These are phyloP conservation scores for Cydonia oblonga DNA, from an alignment of 331 rosid genomes.

Conservation along the genomic window DNA sequence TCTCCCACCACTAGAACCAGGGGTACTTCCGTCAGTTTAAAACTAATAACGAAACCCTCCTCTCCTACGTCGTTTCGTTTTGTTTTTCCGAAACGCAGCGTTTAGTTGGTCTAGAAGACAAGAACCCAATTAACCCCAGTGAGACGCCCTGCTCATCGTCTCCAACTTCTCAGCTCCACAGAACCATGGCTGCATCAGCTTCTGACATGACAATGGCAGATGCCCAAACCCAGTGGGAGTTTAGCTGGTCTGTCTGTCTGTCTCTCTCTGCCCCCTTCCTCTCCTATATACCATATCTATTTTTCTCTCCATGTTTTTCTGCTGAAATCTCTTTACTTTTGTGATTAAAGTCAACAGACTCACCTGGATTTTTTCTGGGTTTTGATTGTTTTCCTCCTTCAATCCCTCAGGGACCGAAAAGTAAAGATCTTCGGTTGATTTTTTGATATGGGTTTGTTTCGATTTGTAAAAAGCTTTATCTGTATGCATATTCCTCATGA, in stretches of 20 bases:
- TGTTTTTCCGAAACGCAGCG: not conserved
- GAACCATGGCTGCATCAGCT: slow-evolving; percentile 23
- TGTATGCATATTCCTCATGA: not conserved
- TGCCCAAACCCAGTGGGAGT: slow-evolving; percentile 30
- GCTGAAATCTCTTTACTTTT: not conserved
- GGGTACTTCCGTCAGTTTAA: not conserved
- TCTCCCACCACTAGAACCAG: too few species aligned
- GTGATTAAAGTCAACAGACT: not conserved
- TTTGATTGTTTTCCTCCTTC: not conserved
- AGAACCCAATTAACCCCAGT: not conserved
- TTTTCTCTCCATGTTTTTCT: not conserved
- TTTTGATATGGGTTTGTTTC: not conserved
- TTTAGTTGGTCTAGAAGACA: not conserved
- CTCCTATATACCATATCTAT: not conserved
- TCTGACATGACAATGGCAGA: slow-evolving; percentile 7
- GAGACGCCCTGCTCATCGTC: not conserved
- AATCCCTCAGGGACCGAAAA: not conserved
- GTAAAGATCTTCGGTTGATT: not conserved
- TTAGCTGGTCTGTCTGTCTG: slow-evolving; percentile 28
- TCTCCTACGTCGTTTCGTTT: not conserved
- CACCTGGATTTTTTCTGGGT: not conserved
- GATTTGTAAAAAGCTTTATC: not conserved
- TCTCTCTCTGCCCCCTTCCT: not conserved
- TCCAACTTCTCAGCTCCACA: not conserved
- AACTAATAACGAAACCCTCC: not conserved